phyloP scores from a whole-genome alignment of 305 asterid genomes.

The Euphrasia arctica region DNA sequence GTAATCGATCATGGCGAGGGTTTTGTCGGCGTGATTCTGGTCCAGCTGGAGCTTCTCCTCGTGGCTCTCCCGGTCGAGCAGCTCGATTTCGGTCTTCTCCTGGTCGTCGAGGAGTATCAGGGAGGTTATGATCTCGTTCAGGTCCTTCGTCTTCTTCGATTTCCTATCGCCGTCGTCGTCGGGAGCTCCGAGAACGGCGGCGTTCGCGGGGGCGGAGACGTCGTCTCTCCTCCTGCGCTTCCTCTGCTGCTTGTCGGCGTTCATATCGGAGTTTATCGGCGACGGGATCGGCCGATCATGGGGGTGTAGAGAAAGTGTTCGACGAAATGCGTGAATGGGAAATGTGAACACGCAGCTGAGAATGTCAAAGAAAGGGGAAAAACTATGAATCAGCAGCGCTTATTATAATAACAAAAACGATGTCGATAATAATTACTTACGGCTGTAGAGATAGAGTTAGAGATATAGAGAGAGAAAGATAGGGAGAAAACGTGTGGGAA shows the following conservation, averaged over 20 bases:
- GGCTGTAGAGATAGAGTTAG: background rate
- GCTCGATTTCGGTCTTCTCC: constrained; percentile 55
- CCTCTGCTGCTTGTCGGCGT: constrained; percentile 35
- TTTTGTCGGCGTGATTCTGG: constrained; percentile 43
- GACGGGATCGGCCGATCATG: constrained; percentile 2
- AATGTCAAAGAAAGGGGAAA: constrained; percentile 35
- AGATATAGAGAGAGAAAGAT: constrained; percentile 18
- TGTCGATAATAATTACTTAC: background rate
- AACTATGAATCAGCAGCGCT: constrained; percentile 24
- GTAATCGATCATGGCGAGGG: constrained; percentile 56
- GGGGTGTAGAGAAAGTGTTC: constrained; percentile 33
- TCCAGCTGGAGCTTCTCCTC: constrained; percentile 57
- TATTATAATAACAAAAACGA: background rate
- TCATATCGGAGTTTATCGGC: constrained; percentile 37
- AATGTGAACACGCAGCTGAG: constrained; percentile 42
- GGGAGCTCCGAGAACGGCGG: constrained; percentile 5
- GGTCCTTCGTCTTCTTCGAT: constrained; percentile 62
- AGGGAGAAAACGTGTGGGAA: constrained; percentile 30
- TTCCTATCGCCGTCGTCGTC: constrained; percentile 29
- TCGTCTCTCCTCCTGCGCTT: constrained; percentile 34
- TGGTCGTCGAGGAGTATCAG: constrained; percentile 71
- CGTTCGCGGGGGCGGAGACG: background rate
- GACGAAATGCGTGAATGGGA: constrained; percentile 48
- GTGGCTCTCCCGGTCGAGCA: constrained; percentile 34
- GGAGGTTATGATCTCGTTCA: constrained; percentile 79